Evolutionary conservation across 2,329 filamentous ascomycete species (phyloP).

Genomic region (Trichophyton mentagrophytes): DNA sequence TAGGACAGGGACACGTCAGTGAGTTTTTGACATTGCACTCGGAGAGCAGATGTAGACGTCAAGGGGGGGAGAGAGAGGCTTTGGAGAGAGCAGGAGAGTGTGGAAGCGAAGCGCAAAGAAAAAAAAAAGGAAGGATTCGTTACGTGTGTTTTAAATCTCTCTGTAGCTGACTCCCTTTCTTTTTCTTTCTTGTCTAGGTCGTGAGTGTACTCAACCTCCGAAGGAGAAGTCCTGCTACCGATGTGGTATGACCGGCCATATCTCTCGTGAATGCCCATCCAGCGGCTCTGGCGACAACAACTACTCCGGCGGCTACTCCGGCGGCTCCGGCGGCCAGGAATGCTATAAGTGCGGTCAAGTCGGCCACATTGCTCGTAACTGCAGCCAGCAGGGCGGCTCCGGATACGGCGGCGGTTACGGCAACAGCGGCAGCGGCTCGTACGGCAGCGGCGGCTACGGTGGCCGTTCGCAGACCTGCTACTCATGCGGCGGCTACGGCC

Average conservation of each 20-base stretch:
- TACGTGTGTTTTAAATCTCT: slow-evolving; percentile 4
- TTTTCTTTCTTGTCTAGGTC: slow-evolving; percentile 41
- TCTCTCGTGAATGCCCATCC: slow-evolving; percentile 63
- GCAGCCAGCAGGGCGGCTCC: slow-evolving; percentile 39
- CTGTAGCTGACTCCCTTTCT: slow-evolving; percentile 6
- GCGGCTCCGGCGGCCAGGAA: slow-evolving; percentile 42
- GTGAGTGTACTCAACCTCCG: slow-evolving; percentile 77
- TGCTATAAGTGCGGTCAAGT: slow-evolving; percentile 98
- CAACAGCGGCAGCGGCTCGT: slow-evolving; percentile 29
- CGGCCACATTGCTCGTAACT: slow-evolving; percentile 78
- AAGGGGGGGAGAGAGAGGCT: background rate
- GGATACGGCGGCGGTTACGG: slow-evolving; percentile 38
- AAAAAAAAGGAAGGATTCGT: background rate
- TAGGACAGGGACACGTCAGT: slow-evolving; percentile 64
- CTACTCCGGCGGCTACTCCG: slow-evolving; percentile 32
- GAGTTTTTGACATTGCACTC: slow-evolving; percentile 27
- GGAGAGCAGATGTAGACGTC: background rate
- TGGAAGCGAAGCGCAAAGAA: background rate
- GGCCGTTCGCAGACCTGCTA: slow-evolving; percentile 77
- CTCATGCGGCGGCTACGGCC: slow-evolving; percentile 91
- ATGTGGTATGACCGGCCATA: slow-evolving; percentile 68
- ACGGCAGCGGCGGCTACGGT: slow-evolving; percentile 36
- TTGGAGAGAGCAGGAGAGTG: background rate
- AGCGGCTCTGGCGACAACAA: slow-evolving; percentile 32
- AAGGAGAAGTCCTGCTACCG: slow-evolving; percentile 66